phyloP scores from a whole-genome alignment of 2,329 filamentous ascomycete genomes.

The Fusarium staphyleae region DNA sequence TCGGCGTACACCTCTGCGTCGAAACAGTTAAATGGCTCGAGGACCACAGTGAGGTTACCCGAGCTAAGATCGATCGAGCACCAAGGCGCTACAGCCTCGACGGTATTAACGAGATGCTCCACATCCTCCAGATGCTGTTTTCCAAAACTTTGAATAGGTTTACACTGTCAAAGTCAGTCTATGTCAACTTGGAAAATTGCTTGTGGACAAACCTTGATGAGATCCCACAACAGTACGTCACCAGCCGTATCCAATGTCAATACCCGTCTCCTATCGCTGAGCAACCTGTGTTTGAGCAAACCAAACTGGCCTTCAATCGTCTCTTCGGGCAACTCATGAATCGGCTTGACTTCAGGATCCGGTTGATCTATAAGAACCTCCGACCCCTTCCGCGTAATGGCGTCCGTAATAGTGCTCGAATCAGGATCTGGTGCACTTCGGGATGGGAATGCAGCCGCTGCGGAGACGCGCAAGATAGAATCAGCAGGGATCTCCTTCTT shows the following conservation, averaged over 20 bases:
- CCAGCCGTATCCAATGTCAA: slow-evolving; percentile 94
- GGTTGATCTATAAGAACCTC: slow-evolving; percentile 41
- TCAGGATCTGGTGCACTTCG: slow-evolving; percentile 63
- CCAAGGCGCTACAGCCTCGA: slow-evolving; percentile 92
- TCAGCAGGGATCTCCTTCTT: slow-evolving; percentile 77
- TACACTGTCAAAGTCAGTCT: slow-evolving; percentile 64
- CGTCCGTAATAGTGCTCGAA: slow-evolving; percentile 56
- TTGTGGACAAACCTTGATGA: slow-evolving; percentile 72
- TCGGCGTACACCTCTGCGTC: slow-evolving; percentile 98
- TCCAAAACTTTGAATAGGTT: slow-evolving; percentile 88
- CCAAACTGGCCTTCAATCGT: slow-evolving; percentile 96
- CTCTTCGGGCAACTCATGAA: slow-evolving; percentile 74
- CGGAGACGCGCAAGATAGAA: slow-evolving; percentile 82
- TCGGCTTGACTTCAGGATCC: slow-evolving; percentile 59
- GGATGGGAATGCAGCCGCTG: slow-evolving; percentile 78
- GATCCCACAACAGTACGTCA: slow-evolving; percentile 93
- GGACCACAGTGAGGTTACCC: slow-evolving; percentile 85
- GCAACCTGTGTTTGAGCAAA: slow-evolving; percentile 87
- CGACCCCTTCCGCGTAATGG: slow-evolving; percentile 50
- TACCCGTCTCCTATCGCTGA: slow-evolving; percentile 89
- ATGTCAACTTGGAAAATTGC: no score
- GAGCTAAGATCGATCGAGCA: slow-evolving; percentile 94
- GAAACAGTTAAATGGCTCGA: slow-evolving; percentile 96
- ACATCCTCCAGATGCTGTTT: slow-evolving; percentile 95
- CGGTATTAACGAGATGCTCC: slow-evolving; percentile 82